Conservation (phyloP, 2,329 filamentous ascomycete species). For the Neonectria faginata region DNA sequence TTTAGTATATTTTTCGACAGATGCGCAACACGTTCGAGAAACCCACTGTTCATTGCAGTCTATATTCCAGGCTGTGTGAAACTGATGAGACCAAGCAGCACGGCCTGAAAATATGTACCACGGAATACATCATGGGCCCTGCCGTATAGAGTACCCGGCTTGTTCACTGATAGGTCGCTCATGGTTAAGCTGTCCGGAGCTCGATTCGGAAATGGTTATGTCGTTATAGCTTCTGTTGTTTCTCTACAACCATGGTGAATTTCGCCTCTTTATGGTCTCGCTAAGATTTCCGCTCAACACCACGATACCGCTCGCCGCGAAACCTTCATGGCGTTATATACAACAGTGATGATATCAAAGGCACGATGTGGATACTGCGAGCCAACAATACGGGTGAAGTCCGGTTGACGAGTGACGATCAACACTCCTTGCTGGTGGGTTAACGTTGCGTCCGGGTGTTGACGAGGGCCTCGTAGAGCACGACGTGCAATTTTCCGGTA, state of each 20-base stretch:
- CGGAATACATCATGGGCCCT: background rate
- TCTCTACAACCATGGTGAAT: background rate
- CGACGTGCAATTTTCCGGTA: too few relatives aligned
- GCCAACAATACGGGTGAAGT: too few relatives aligned
- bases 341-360: too few relatives aligned
- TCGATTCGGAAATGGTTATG: background rate
- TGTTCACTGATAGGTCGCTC: background rate
- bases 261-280: background rate
- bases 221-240: background rate
- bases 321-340: too few relatives aligned
- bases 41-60: background rate
- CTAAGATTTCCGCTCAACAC: too few relatives aligned
- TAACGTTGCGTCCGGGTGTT: too few relatives aligned
- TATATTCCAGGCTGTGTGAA: background rate
- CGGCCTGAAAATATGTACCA: background rate
- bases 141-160: background rate
- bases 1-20: background rate
- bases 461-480: too few relatives aligned
- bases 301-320: too few relatives aligned
- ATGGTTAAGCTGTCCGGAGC: background rate
- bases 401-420: too few relatives aligned
- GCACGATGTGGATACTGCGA: too few relatives aligned
- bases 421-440: too few relatives aligned
- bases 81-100: background rate
- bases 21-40: background rate